Conservation (phyloP, 2,329 filamentous ascomycete genomes). For the Sporothrix dimorphospora region DNA sequence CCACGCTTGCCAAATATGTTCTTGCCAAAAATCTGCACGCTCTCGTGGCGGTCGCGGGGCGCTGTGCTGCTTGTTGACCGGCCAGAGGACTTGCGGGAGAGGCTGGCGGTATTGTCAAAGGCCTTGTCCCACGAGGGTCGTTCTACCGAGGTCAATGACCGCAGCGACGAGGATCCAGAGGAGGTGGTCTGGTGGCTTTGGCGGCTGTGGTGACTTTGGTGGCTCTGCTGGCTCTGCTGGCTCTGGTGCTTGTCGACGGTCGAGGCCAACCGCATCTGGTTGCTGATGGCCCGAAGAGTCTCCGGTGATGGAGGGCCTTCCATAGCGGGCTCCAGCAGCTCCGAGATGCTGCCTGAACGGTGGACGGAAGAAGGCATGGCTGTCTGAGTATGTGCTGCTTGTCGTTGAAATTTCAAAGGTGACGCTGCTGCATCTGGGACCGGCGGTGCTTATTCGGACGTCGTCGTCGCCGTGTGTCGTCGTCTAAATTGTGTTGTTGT, state of each 20-base stretch:
- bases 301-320: conserved; percentile 65
- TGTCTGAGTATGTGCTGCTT: conserved; percentile 10
- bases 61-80: conserved; percentile 58
- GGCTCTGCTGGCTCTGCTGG: conserved; percentile 8
- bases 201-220: conserved; percentile 21
- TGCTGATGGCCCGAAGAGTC: conserved; percentile 60
- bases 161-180: conserved; percentile 59
- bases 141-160: conserved; percentile 50
- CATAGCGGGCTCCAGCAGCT: conserved; percentile 60
- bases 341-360: conserved; percentile 39
- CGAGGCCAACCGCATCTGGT: conserved; percentile 61
- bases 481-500: not conserved
- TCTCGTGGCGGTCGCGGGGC: conserved; percentile 60
- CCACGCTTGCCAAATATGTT: conserved; percentile 60
- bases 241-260: conserved; percentile 49
- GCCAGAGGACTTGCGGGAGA: conserved; percentile 61
- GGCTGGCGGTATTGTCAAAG: conserved; percentile 43
- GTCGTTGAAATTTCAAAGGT: not conserved
- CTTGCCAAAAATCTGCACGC: conserved; percentile 62
- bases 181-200: conserved; percentile 53
- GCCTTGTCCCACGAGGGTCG: conserved; percentile 54
- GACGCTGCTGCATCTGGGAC: conserved; percentile 12
- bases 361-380: conserved; percentile 25
- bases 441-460: not conserved
- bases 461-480: not conserved